phyloP scores from a whole-genome alignment of 2,329 filamentous ascomycete genomes.

The Keithomyces neogunnii region DNA sequence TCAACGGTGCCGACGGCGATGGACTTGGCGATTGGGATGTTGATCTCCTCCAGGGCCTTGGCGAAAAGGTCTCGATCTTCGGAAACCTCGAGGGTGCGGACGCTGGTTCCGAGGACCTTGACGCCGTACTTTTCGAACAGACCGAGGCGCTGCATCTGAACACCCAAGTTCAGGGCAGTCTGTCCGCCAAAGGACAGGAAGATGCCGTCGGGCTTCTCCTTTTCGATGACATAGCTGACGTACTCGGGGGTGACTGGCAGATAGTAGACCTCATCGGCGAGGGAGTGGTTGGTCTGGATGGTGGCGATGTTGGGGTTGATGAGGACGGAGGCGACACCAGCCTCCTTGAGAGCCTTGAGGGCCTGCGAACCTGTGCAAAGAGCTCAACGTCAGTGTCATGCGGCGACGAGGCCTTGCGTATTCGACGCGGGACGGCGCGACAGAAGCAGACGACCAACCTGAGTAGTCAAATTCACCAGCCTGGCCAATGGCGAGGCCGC shows the following conservation, averaged over 20 bases:
- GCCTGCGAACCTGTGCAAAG: conserved; percentile 72
- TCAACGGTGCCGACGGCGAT: conserved; percentile 88
- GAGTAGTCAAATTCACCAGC: conserved; percentile 99
- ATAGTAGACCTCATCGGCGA: conserved; percentile 97
- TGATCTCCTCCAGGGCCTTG: conserved; percentile 91
- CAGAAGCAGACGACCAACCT: conserved; percentile 49
- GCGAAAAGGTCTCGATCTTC: conserved; percentile 96
- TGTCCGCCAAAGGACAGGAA: conserved; percentile 96
- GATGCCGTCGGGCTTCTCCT: conserved; percentile 91
- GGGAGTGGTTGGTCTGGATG: conserved; percentile 92
- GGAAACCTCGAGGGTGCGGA: conserved; percentile 86
- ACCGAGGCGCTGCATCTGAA: conserved; percentile 93
- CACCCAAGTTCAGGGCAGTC: conserved; percentile 92
- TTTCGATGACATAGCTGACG: conserved; percentile 94
- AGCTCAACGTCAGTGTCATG: conserved; percentile 9
- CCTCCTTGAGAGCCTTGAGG: conserved; percentile 93
- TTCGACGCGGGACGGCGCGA: no score
- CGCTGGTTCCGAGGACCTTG: conserved; percentile 89
- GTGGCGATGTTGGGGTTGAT: conserved; percentile 99
- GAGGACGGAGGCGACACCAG: conserved; percentile 80
- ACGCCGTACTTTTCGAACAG: conserved; percentile 93
- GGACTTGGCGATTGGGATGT: conserved; percentile 95
- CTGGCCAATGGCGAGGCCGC: conserved; percentile 93
- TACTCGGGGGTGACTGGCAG: conserved; percentile 97
- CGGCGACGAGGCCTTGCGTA: no score